phyloP scores from a whole-genome alignment of 225 moss, liverwort and hornwort genomes.

The Bryoerythrophyllum caledonicum region DNA sequence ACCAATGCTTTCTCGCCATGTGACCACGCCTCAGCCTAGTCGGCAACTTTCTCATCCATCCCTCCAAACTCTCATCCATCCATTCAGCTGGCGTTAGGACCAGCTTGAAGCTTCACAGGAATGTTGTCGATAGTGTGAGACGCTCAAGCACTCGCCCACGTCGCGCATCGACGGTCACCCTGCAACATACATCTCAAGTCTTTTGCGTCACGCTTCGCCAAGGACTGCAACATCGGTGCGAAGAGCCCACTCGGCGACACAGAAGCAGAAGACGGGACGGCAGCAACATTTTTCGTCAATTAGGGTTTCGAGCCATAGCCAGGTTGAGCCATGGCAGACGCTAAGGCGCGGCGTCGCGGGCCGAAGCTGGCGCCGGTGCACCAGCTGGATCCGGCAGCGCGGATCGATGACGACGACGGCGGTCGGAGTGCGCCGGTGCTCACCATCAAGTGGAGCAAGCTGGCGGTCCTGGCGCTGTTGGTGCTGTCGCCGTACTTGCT shows the following conservation, averaged over 20 bases:
- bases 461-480: constrained; percentile 44
- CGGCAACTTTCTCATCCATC: neutral
- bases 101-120: neutral
- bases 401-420: constrained; percentile 29
- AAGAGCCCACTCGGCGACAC: too few relatives aligned
- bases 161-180: neutral
- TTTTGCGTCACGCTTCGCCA: neutral
- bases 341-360: constrained; percentile 35
- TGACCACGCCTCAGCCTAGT: neutral
- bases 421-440: constrained; percentile 40
- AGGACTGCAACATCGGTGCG: neutral
- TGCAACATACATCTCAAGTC: neutral
- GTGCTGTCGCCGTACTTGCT: constrained; percentile 67
- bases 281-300: too few relatives aligned
- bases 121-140: neutral
- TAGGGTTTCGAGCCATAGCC: neutral
- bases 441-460: constrained; percentile 53
- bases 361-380: constrained; percentile 29
- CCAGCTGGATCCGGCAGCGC: constrained; percentile 41
- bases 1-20: neutral
- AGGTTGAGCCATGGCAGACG: constrained; percentile 29
- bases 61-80: neutral
- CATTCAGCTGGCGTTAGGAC: neutral
- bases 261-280: neutral
- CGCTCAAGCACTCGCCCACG: neutral